phyloP scores from a whole-genome alignment of 2,329 filamentous ascomycete species.

The Pyrenochaeta sp. region DNA sequence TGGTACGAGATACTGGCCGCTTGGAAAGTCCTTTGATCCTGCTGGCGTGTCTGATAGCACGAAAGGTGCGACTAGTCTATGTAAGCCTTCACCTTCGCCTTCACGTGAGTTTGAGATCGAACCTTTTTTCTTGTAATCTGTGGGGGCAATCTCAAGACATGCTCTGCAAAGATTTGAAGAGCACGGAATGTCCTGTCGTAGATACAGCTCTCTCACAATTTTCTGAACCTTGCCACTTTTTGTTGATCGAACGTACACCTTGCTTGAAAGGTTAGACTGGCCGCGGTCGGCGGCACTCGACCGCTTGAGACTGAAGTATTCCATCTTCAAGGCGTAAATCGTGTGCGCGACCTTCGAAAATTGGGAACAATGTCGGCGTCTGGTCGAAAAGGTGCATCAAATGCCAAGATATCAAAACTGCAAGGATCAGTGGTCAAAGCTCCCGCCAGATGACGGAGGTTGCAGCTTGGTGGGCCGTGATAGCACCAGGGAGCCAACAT shows the following conservation, averaged over 20 bases:
- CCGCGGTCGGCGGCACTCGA: slow-evolving; percentile 62
- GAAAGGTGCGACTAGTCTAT: slow-evolving; percentile 73
- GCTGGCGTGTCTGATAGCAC: slow-evolving; percentile 89
- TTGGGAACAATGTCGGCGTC: slow-evolving; percentile 14
- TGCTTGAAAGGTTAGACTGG: slow-evolving; percentile 85
- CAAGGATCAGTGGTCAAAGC: slow-evolving; percentile 20
- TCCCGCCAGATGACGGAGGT: slow-evolving; percentile 44
- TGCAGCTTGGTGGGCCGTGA: slow-evolving; percentile 42
- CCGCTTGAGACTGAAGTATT: slow-evolving; percentile 65
- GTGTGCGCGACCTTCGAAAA: slow-evolving; percentile 13
- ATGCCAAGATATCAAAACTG: slow-evolving; percentile 40
- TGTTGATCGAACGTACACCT: slow-evolving; percentile 93
- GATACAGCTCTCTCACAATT: slow-evolving; percentile 95
- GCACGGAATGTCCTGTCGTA: slow-evolving; percentile 96
- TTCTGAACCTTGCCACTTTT: slow-evolving; percentile 98
- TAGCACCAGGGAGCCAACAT: slow-evolving; percentile 40
- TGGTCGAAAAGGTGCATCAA: slow-evolving; percentile 32
- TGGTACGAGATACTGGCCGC: slow-evolving; percentile 92
- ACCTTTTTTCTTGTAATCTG: slow-evolving; percentile 82
- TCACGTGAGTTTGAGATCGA: slow-evolving; percentile 15
- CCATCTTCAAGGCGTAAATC: slow-evolving; percentile 29
- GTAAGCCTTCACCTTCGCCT: slow-evolving; percentile 22
- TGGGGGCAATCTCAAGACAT: slow-evolving; percentile 78
- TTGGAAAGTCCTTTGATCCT: slow-evolving; percentile 80
- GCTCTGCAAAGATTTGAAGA: slow-evolving; percentile 85